These are phyloP conservation scores for Arachis stenosperma DNA, from an alignment of 306 rosid genomes.

Conservation along the genomic window DNA sequence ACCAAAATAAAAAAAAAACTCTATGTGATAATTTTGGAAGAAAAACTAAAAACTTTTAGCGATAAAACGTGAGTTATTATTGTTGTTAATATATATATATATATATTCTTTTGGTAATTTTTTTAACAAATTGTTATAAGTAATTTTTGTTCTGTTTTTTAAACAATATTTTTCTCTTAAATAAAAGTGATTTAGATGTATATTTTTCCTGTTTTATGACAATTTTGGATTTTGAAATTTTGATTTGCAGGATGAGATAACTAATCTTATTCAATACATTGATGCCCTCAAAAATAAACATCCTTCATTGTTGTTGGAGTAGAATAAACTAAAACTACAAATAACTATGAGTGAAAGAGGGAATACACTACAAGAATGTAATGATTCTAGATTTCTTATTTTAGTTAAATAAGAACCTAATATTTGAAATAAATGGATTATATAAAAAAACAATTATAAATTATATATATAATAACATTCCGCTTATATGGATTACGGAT, in stretches of 20 bases:
- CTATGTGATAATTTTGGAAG: conserved; percentile 10
- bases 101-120: no score
- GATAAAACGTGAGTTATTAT: conserved; percentile 34
- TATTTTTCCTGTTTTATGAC: no score
- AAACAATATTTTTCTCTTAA: no score
- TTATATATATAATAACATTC: no score
- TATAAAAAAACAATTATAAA: no score
- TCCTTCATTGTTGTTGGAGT: conserved; percentile 43
- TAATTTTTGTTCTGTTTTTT: neutral
- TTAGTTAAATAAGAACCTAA: no score
- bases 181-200: no score
- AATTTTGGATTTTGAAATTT: neutral
- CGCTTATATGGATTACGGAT: no score
- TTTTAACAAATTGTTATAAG: no score
- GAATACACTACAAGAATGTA: conserved; percentile 48
- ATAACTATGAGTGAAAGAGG: conserved; percentile 28
- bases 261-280: conserved; percentile 39
- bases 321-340: conserved; percentile 35
- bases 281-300: conserved; percentile 19
- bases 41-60: conserved; percentile 28
- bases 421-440: no score
- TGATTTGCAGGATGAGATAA: conserved; percentile 44
- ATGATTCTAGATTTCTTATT: neutral
- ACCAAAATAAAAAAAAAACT: neutral
- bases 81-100: no score